Percentiles rank a stretch among this genome's conserved stretches.
These are phyloP conservation scores for Reutealis trisperma DNA, from an alignment of 345 rosid genomes.

Conservation along the genomic window DNA sequence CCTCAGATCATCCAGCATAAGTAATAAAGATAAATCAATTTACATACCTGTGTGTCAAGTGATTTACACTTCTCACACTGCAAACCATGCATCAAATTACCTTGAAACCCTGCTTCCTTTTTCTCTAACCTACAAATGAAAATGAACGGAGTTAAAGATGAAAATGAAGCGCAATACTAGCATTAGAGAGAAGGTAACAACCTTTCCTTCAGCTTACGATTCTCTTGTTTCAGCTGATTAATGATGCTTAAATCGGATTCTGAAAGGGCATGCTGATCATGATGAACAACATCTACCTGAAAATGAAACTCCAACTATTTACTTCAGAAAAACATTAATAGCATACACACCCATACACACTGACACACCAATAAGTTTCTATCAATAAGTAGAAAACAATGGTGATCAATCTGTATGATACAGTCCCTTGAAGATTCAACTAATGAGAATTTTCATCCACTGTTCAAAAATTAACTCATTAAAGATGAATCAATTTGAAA, in stretches of 20 bases:
- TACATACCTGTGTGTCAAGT: constrained; percentile 59
- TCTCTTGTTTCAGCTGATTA: constrained; percentile 58
- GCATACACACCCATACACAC: background rate
- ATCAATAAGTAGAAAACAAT: background rate
- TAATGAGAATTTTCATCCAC: background rate
- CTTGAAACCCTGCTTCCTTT: constrained; percentile 27
- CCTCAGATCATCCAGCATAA: background rate
- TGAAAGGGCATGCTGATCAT: constrained; percentile 16
- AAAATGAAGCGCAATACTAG: background rate
- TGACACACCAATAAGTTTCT: background rate
- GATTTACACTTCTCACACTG: constrained; percentile 47
- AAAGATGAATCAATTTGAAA: too few species aligned
- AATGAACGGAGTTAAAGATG: background rate
- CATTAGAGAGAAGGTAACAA: constrained; percentile 22
- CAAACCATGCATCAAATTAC: constrained; percentile 36
- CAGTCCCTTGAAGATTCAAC: background rate
- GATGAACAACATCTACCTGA: constrained; percentile 34
- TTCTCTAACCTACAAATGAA: constrained; percentile 41
- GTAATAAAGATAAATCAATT: background rate
- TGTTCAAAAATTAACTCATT: background rate
- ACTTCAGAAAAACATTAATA: background rate
- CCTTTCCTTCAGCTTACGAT: constrained; percentile 57
- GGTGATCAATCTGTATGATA: background rate
- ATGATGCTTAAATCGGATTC: constrained; percentile 30
- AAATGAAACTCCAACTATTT: background rate